Percentiles rank a stretch among this genome's conserved stretches.
Conservation (phyloP, 2,329 filamentous ascomycete genomes). For the Pseudogymnoascus sp. region DNA sequence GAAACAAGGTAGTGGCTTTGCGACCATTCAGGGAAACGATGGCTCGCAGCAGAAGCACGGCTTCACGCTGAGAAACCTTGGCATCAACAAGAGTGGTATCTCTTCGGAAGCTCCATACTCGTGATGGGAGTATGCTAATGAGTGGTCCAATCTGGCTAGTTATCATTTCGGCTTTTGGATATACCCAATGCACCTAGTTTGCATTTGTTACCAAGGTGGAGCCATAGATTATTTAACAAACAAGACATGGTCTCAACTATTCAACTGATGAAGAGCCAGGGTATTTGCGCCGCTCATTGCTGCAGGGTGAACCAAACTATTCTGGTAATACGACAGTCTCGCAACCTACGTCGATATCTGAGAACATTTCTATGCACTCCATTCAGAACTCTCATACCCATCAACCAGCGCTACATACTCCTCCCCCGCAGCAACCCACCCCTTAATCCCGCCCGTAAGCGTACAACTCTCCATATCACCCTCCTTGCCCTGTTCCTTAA, state of each 20-base stretch:
- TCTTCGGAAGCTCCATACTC: neutral
- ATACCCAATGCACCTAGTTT: too few relatives aligned
- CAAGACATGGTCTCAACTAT: neutral
- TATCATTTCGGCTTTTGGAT: too few relatives aligned
- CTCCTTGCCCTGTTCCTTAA: constrained; percentile 24
- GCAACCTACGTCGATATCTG: neutral
- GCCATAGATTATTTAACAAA: too few relatives aligned
- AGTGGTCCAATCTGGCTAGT: too few relatives aligned
- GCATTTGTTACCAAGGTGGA: too few relatives aligned
- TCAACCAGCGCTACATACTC: constrained; percentile 29
- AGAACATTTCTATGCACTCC: constrained; percentile 2
- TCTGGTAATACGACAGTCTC: neutral
- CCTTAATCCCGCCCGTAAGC: constrained; percentile 31
- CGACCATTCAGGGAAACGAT: neutral
- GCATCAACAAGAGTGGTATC: neutral
- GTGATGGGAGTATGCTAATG: too few relatives aligned
- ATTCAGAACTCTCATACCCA: constrained; percentile 26
- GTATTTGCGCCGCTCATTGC: neutral
- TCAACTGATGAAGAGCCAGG: neutral
- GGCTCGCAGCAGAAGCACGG: neutral
- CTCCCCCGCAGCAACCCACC: constrained; percentile 29
- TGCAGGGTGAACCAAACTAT: neutral
- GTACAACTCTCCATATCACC: constrained; percentile 27
- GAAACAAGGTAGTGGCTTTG: neutral
- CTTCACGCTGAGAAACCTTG: neutral